Evolutionary conservation across 2,329 filamentous ascomycete species (phyloP), one percentile per base, ranked within the genome.

Genomic region (Cytospora mali): DNA sequence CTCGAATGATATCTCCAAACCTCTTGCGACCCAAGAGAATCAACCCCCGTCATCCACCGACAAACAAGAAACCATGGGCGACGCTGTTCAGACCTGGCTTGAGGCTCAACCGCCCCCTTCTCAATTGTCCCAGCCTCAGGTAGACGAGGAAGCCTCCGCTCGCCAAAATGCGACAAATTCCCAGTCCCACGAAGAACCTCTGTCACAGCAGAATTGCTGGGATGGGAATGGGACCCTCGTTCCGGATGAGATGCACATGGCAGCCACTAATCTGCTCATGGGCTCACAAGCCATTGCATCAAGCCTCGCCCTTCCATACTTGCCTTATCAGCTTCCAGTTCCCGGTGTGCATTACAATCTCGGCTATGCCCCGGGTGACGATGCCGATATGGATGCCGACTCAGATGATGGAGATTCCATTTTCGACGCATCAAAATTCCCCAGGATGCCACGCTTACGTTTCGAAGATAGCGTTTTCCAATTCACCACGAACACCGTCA

Each of bases 401-500:
- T 60, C 58, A 9, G 21, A 54, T 25, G 50, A 54, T 52, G 50
- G 42, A 4, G 42, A 60, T 11, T 28, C 28, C 31, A 52, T 54
- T n/a, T 18, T 60, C 31, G 58, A 60, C 18, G 58, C 28, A 23
- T 42, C 58, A 14, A 13, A n/a, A 27, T 54, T 60, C 23, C 50
- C 52, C 16, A 25, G 50, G 4, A 35, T 54, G 50, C 50, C 58
- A 21, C 58, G 58, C 21, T 29, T 66, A 16, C 62, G 62, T 21
- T 62, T 62, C n/a, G 55, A 62, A 21, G 64, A 66, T 29, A 57
- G 57, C 55, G 48, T 55, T 11, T 58, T 64, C 25, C 51, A 31
- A 42, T 59, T 66, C 23, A 66, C 64, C 16, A 64, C 64, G 9
- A 53, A 57, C 16, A 59, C 62, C 6, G 53, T 64, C 23, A 54